Percentiles rank a stretch among this genome's conserved stretches.
These are phyloP conservation scores for Xylariaceae sp. DNA, from an alignment of 2,329 filamentous ascomycete genomes.

Conservation along the genomic window DNA sequence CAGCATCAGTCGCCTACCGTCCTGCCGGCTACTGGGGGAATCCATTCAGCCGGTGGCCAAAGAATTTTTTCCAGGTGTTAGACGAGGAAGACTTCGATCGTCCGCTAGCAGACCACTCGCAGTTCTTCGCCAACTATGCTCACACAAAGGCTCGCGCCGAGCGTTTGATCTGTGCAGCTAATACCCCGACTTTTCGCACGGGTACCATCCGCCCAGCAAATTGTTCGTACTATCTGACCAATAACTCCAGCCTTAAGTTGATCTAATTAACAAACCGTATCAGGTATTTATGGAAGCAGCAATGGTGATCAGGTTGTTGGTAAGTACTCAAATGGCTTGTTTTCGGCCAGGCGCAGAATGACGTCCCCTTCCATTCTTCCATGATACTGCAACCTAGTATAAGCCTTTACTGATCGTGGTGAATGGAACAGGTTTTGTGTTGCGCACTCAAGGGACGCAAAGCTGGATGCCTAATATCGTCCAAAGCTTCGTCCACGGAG, in stretches of 20 bases:
- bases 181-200: constrained; percentile 41
- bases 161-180: constrained; percentile 36
- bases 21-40: constrained; percentile 36
- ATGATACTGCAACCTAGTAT: neutral
- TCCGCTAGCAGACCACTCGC: constrained; percentile 33
- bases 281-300: constrained; percentile 28
- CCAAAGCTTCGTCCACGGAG: constrained; percentile 47
- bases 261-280: too few relatives aligned
- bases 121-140: constrained; percentile 45
- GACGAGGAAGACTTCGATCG: constrained; percentile 39
- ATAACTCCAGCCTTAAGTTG: too few relatives aligned
- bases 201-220: constrained; percentile 52
- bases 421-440: constrained; percentile 11
- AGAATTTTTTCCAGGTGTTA: constrained; percentile 37
- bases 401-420: too few relatives aligned
- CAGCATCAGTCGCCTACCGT: constrained; percentile 40
- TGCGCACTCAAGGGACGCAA: constrained; percentile 35
- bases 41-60: constrained; percentile 37
- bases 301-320: constrained; percentile 40
- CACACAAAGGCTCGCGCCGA: constrained; percentile 45
- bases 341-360: neutral
- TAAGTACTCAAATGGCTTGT: constrained; percentile 4
- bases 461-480: constrained; percentile 43
- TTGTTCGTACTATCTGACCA: constrained; percentile 17
- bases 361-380: neutral